A percentile compares a stretch with the other conserved stretches of the same genome.
Conservation (phyloP, 2,329 filamentous ascomycete genomes). For the Orbilia blumenaviensis region DNA sequence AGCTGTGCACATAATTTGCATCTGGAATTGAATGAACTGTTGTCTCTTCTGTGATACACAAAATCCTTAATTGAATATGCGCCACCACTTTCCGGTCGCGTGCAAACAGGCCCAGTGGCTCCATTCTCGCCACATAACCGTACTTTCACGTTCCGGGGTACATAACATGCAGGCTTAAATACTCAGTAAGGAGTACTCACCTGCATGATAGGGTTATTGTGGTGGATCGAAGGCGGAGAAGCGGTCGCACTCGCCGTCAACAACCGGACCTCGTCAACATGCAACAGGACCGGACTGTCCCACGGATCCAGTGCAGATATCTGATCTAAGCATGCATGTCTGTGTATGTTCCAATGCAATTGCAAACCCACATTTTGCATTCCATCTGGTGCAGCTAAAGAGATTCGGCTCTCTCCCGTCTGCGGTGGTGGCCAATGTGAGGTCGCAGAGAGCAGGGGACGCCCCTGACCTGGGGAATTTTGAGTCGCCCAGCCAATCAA, state of each 20-base stretch:
- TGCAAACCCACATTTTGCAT: neutral
- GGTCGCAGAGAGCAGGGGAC: neutral
- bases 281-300: neutral
- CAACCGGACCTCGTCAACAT: conserved; percentile 6
- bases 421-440: conserved; percentile 6
- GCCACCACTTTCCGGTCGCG: conserved; percentile 33
- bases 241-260: neutral
- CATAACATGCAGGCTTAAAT: neutral
- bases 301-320: too few species aligned
- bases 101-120: conserved; percentile 14
- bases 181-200: too few species aligned
- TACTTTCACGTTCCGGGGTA: conserved; percentile 15
- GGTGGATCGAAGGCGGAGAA: neutral
- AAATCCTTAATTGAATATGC: conserved; percentile 1
- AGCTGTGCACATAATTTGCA: conserved; percentile 54
- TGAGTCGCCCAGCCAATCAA: conserved; percentile 25
- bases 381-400: neutral
- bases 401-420: conserved; percentile 14
- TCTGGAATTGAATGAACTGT: conserved; percentile 45
- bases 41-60: neutral
- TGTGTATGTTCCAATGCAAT: neutral
- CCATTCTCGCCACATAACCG: neutral
- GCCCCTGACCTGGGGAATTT: conserved; percentile 40
- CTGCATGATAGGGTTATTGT: neutral
- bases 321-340: too few species aligned